Conservation (phyloP, 441 rosid genomes). For the Viola pubescens region DNA sequence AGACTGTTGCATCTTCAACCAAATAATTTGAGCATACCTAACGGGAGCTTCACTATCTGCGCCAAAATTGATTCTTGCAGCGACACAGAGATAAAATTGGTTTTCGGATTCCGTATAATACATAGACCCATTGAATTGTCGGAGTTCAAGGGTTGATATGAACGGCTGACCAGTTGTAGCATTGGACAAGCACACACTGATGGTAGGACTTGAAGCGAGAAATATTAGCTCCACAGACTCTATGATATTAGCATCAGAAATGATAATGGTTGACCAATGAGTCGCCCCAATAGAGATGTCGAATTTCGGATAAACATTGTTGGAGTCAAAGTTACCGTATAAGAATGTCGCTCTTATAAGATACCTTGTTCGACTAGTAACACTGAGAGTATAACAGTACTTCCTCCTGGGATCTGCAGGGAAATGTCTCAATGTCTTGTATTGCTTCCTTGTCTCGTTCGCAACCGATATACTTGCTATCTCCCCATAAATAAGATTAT, state of each 20-base stretch:
- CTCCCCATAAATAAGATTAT: slow-evolving; percentile 54
- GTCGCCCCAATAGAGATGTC: slow-evolving; percentile 88
- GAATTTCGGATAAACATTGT: slow-evolving; percentile 83
- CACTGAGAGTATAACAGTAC: slow-evolving; percentile 72
- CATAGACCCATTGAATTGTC: slow-evolving; percentile 82
- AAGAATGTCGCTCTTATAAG: slow-evolving; percentile 87
- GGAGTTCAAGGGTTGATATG: slow-evolving; percentile 94
- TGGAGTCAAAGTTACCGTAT: slow-evolving; percentile 79
- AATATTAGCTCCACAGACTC: slow-evolving; percentile 73
- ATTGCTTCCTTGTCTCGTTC: slow-evolving; percentile 68
- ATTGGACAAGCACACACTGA: slow-evolving; percentile 84
- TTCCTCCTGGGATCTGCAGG: slow-evolving; percentile 78
- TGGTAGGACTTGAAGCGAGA: slow-evolving; percentile 57
- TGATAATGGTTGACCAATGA: slow-evolving; percentile 85
- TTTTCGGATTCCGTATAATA: slow-evolving; percentile 57
- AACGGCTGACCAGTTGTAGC: slow-evolving; percentile 97
- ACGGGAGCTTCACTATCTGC: slow-evolving; percentile 72
- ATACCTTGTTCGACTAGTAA: slow-evolving; percentile 67
- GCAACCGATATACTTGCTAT: slow-evolving; percentile 40
- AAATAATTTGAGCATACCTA: slow-evolving; percentile 42
- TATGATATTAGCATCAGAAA: slow-evolving; percentile 62
- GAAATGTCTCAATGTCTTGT: slow-evolving; percentile 68
- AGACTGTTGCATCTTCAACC: slow-evolving; percentile 16
- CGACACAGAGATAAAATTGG: slow-evolving; percentile 57
- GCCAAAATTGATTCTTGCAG: slow-evolving; percentile 94